Conservation (phyloP, 2,329 filamentous ascomycete species). For the Claviceps africana region DNA sequence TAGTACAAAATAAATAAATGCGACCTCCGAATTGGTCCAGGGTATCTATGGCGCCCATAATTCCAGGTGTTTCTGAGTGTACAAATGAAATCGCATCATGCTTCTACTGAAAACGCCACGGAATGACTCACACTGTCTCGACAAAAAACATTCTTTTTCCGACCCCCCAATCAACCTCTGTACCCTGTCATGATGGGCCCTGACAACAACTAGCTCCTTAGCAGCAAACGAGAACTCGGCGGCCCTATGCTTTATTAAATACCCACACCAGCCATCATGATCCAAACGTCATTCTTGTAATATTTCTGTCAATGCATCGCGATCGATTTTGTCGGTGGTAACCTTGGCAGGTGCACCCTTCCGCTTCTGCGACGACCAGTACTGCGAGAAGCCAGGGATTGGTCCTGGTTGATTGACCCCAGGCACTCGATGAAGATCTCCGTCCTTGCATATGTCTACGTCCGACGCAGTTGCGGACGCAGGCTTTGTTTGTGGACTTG, state of each 20-base stretch:
- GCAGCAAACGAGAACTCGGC: background rate
- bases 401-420: conserved; percentile 69
- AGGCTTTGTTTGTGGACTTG: conserved; percentile 7
- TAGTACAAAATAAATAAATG: background rate
- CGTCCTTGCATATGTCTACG: conserved; percentile 13
- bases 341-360: conserved; percentile 42
- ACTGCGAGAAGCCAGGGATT: conserved; percentile 56
- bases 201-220: background rate
- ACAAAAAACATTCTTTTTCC: background rate
- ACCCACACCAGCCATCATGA: background rate
- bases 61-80: background rate
- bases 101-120: background rate
- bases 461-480: conserved; percentile 2
- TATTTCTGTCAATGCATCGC: conserved; percentile 45
- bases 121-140: background rate
- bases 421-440: conserved; percentile 37
- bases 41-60: conserved; percentile 4
- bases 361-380: conserved; percentile 35
- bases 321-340: conserved; percentile 42
- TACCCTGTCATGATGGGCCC: background rate
- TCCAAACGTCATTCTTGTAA: conserved; percentile 22
- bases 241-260: background rate
- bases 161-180: background rate
- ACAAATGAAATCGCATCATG: background rate
- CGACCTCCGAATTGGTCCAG: conserved; percentile 3